Base-by-base conservation (phyloP, 2,329 filamentous ascomycete species). In the Aspergillus sp. region DNA sequence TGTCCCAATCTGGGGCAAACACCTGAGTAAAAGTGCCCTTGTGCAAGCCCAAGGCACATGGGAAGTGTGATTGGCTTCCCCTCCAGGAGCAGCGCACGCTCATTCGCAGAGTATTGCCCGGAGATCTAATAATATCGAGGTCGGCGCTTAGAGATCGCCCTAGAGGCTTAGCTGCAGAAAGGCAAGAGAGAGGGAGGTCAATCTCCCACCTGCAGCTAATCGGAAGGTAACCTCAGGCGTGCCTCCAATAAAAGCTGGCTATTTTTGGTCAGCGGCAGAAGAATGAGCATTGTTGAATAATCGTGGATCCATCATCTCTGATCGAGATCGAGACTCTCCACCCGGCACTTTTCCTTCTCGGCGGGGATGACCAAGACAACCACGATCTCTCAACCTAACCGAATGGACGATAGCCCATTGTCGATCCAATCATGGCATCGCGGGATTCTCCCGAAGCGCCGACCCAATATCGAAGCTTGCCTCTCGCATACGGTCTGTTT, bases 141-240 rank as follows among this genome's bases (percentile, higher is more conserved):
- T 58, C 50, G 50, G 60, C 60, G 60, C 60, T 62, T 62, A 62
- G 41, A 41, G 55, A 54, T 62, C 54, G 60, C 60, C 55, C 50
- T 58, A 62, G 46, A 25, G 46, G 3, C n/a, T 52, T 59, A 34
- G 43, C 25, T 58, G 54, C 49, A 45, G 41, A 52, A 3, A 15
- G 17, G 5, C 34, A 5, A 15, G 11, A 15, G 34, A 15, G 31
- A 34, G 13, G 34, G 31, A 34, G 13, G 34, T 4, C 34, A 41
- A 28, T 28, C 25, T 28, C 25, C 25, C 25, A 28, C 25, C 25
- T 54, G 57, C 34, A 55, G 52, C 57, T 54, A 48, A 46, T 28
- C 25, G 28, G 17, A 23, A 49, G 31, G 22, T 30, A 46, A 23
- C 25, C 31, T 30, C 34, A 41, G 34, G 11, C 3, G 15, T 13